phyloP scores from a whole-genome alignment of 768 basidiomycete species.

The Galerina sulciceps region DNA sequence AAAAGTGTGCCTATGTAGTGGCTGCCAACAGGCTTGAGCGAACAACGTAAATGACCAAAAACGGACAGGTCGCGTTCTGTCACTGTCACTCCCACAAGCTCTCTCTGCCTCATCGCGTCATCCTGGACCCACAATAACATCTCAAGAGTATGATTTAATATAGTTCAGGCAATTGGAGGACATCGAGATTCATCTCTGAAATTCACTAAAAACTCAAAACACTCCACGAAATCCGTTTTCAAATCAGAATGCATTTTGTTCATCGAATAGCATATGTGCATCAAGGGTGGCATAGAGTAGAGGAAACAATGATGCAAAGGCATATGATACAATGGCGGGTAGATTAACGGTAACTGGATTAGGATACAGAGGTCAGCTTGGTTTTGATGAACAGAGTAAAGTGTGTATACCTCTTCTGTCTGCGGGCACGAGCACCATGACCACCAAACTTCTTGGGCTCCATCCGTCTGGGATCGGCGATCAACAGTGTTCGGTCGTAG shows the following conservation, averaged over 20 bases:
- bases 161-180: no score
- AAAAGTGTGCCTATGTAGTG: no score
- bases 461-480: slow-evolving; percentile 95
- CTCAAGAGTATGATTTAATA: no score
- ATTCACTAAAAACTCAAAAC: no score
- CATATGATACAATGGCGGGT: slow-evolving; percentile 36
- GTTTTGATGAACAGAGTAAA: background rate
- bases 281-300: slow-evolving; percentile 33
- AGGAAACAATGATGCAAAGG: slow-evolving; percentile 49
- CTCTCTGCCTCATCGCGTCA: no score
- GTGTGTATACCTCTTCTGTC: slow-evolving; percentile 85
- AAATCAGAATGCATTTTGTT: background rate
- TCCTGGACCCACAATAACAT: no score
- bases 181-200: no score
- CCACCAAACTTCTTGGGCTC: slow-evolving; percentile 99
- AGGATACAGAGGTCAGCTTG: slow-evolving; percentile 7
- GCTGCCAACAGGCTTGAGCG: no score
- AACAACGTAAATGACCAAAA: no score
- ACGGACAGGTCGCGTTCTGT: no score
- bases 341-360: slow-evolving; percentile 77
- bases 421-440: slow-evolving; percentile 95
- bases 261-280: slow-evolving; percentile 33
- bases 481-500: slow-evolving; percentile 90
- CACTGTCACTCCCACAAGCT: no score
- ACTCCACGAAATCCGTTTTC: no score